Evolutionary conservation across 495 filamentous ascomycete genomes (phyloP), one percentile per base, ranked within the genome.

Genomic region (Podospora pseudocomata): DNA sequence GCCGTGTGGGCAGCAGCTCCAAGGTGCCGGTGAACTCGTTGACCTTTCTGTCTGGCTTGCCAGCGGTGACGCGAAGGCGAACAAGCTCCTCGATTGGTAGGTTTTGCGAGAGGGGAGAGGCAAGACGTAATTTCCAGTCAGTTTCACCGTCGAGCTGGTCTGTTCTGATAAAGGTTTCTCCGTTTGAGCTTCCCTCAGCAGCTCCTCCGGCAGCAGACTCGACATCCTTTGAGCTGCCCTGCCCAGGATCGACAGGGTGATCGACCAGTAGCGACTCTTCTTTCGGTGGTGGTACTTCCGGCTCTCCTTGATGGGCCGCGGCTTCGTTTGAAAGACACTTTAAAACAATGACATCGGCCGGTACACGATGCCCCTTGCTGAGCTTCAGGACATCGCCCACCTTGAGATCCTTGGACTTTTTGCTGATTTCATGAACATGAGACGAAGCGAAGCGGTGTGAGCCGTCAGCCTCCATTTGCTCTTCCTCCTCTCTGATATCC

Each of bases 111-210:
- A 97, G 76, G 0, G 90, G 85, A 7, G 94, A 93, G 2, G 94
- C 92, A 3, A 98, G 77, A 4, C 96, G 89, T 49, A 99, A 83
- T 78, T 99, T 99, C 96, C 96, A 99, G 73, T 99, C 96, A 7
- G 96, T 99, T 79, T 99, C 96, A 66, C 96, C 96, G 72, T 99
- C 96, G 11, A 99, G 85, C 75, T 99, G 96, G 77, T 99, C 96
- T 2, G 96, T 99, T 56, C 94, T 87, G 70, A 99, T 97, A 70
- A 99, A 99, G 1, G 96, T 92, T 74, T 99, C 96, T 44, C 93
- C 93, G 20, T 86, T 82, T 23, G 83, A 76, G 39, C 77, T 73
- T 27, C 69, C 78, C 70, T 71, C 75, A 65, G 53, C 64, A 16
- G 63, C 60, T 5, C 64, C 68, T 16, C 65, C 39, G 39, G 39